A percentile compares a stretch with the other conserved stretches of the same genome.
These are phyloP conservation scores for Corchorus olitorius DNA, from an alignment of 345 rosid species.

Conservation along the genomic window DNA sequence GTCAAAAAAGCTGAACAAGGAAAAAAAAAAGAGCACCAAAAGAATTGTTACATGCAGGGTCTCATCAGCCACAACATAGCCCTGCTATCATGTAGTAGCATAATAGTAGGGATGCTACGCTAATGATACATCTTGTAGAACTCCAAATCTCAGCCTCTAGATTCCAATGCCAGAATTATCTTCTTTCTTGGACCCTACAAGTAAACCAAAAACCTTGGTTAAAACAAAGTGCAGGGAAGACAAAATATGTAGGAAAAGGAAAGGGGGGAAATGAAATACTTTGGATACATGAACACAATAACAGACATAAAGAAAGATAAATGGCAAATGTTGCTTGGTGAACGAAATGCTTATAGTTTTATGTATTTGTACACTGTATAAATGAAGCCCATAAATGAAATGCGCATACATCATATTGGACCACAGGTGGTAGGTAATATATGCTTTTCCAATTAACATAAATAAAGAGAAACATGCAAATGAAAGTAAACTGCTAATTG, in stretches of 20 bases:
- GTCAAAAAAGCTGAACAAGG: not conserved
- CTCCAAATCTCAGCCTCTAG: slow-evolving; percentile 47
- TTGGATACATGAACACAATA: not conserved
- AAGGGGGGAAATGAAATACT: not conserved
- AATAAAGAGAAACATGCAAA: not conserved
- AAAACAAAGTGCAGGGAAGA: not conserved
- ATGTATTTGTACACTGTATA: too few relatives aligned
- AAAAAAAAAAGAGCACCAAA: not conserved
- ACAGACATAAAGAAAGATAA: not conserved
- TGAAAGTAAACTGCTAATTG: slow-evolving; percentile 1
- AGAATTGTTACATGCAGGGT: not conserved
- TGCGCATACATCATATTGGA: not conserved
- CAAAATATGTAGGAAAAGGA: not conserved
- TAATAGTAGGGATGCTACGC: slow-evolving; percentile 4
- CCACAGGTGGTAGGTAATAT: too few relatives aligned
- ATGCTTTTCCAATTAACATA: not conserved
- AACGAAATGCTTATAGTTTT: not conserved
- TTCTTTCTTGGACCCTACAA: slow-evolving; percentile 98
- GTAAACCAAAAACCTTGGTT: slow-evolving; percentile 15
- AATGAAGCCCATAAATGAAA: too few relatives aligned
- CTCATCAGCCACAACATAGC: slow-evolving; percentile 24
- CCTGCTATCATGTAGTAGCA: slow-evolving; percentile 20
- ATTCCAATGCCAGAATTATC: slow-evolving; percentile 81
- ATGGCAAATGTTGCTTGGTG: not conserved
- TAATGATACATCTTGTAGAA: slow-evolving; percentile 23